Conservation (phyloP, 371 early-diverging fungal genomes). For the Entomophthora muscae region DNA sequence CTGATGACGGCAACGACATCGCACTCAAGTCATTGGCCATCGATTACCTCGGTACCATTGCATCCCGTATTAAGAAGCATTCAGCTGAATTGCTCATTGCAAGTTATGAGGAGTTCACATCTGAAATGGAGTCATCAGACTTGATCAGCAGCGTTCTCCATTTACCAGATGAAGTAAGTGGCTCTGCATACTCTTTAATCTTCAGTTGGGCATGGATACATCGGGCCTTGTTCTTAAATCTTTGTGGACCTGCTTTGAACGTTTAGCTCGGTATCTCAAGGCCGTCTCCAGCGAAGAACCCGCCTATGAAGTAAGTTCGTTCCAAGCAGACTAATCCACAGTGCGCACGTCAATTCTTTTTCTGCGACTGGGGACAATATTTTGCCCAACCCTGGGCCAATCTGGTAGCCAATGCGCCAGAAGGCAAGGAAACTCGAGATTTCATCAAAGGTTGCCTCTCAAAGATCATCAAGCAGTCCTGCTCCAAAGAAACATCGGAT, state of each 20-base stretch:
- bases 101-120: not conserved
- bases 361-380: constrained; percentile 13
- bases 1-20: constrained; percentile 34
- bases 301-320: not conserved
- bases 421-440: not conserved
- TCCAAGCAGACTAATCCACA: not conserved
- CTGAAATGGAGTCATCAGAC: not conserved
- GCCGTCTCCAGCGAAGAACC: constrained; percentile 8
- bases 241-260: not conserved
- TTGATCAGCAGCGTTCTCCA: not conserved
- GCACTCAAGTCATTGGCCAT: constrained; percentile 46
- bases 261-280: constrained; percentile 12
- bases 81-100: not conserved
- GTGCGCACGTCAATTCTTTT: constrained; percentile 13
- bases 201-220: not conserved
- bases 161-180: not conserved
- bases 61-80: constrained; percentile 25
- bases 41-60: constrained; percentile 52
- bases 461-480: not conserved
- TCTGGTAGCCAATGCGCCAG: not conserved
- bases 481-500: not conserved
- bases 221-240: not conserved
- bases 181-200: not conserved
- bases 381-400: not conserved
- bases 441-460: not conserved